These are phyloP conservation scores for Sisymbrium altissimum DNA, from an alignment of 345 rosid species.

Conservation along the genomic window DNA sequence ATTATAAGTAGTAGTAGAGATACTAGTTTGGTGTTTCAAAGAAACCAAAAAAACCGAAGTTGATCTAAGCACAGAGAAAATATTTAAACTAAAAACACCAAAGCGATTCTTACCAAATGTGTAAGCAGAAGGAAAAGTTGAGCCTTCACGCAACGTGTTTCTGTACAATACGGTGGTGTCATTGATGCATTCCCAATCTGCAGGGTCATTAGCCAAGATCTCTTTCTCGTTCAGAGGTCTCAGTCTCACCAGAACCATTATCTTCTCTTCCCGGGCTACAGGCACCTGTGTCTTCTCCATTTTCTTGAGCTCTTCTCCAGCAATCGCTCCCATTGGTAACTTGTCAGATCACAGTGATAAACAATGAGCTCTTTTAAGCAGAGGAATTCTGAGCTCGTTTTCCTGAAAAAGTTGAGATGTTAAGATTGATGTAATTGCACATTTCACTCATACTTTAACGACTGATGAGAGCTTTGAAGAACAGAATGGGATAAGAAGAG, in stretches of 20 bases:
- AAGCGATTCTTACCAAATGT: constrained; percentile 64
- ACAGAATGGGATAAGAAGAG: constrained; percentile 43
- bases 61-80: background rate
- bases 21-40: constrained; percentile 33
- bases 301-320: constrained; percentile 66
- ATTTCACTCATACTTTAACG: constrained; percentile 33
- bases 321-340: constrained; percentile 73
- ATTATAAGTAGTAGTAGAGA: constrained; percentile 46
- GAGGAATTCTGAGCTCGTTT: constrained; percentile 31
- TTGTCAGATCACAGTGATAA: constrained; percentile 32
- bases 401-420: constrained; percentile 38
- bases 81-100: background rate
- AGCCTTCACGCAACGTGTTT: constrained; percentile 93
- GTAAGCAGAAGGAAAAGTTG: constrained; percentile 86
- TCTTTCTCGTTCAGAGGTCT: constrained; percentile 95
- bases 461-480: background rate
- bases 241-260: constrained; percentile 84
- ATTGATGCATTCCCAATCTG: constrained; percentile 98
- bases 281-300: constrained; percentile 65
- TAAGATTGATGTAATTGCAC: constrained; percentile 43
- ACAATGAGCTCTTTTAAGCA: constrained; percentile 21
- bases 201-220: constrained; percentile 61
- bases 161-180: constrained; percentile 76
- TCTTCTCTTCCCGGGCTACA: constrained; percentile 74
- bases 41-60: background rate